Evolutionary conservation across 768 basidiomycete genomes (phyloP), one percentile per base, ranked within the genome.

Genomic region (Lactarius indigo): DNA sequence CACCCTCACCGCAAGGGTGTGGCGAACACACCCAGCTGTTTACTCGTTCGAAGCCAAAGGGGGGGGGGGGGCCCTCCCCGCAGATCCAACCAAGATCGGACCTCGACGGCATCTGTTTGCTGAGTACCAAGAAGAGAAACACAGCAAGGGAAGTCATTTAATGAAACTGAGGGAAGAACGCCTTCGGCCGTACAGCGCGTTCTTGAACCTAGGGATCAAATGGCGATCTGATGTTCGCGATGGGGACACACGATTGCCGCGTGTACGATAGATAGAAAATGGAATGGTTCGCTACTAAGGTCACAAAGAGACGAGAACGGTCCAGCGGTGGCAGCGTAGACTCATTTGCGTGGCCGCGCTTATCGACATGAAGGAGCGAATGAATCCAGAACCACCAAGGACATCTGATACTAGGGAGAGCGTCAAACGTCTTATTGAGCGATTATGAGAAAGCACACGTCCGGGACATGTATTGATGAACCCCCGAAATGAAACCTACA

Each of bases 241-340:
- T 68, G 57, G 58, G 15, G 31, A 28, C 58, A 47, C 39, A 55
- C 57, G 62, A 63, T 59, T 64, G 62, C 66, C 66, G 10, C 66
- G 54, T 64, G 63, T 59, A 39, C 10, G 66, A 68, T 64, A 68
- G 66, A 68, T 68, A 68, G 66, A 68, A 64, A 63, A 64, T 54
- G 62, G 62, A 64, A 63, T 15, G 31, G 33, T 64, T 63, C 61
- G 57, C 47, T 50, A 9, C 23, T 61, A 37, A 20, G 39, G 44
- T n/a, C 35, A 50, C 31, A 33, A 30, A 41, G 35, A 26, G 57
- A 63, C 30, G 52, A 67, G 62, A 59, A 52, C 28, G 57, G 61
- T 47, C 61, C 47, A 42, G 12, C 3, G 37, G 20, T 20, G 55
- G 54, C 59, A 61, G 17, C 6, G 23, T 44, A 17, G 31, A 8